Base-by-base conservation (phyloP, 768 basidiomycete genomes). In the Exidia glandulosa region DNA sequence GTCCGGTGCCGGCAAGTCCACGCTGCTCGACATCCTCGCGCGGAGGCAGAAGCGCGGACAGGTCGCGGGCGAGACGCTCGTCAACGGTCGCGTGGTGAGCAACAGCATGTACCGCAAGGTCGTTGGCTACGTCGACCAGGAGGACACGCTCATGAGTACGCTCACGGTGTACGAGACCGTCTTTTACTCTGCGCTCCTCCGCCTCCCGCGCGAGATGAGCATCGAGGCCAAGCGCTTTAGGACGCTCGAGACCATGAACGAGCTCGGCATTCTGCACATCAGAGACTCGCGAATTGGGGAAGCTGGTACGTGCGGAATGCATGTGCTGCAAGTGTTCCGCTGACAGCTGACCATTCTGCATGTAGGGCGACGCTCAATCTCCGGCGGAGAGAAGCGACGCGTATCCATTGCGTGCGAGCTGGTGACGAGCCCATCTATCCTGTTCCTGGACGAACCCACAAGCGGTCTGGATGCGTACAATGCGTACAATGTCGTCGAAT, bases 151-250 rank as follows among this genome's bases (percentile, higher is more conserved):
- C 63, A 95, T 99, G 89, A 83, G 87, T 68, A 98, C 95, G 7
- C 75, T 98, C 73, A 99, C 95, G 2, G 96, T 98, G 25, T 98
- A 97, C 71, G 96, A 99, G 77, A 97, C 94, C 0, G 87, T 99
- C 19, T 71, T 98, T 58, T 96, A 96, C 69, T 94, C 90, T 57
- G 96, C 96, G 13, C 69, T 98, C 54, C 71, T 99, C 66, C 75
- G 96, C 64, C 71, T 99, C 30, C 96, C 96, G 14, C 75, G 94
- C 65, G 94, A 96, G 64, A 98, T 98, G 95, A 90, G 90, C 63
- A 77, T 86, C 57, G 88, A 87, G 72, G 94, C 94, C n/a, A 98
- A 99, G 80, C 87, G 89, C 72, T 91, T 86, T 65, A 77, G 95
- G 71, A 95, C 92, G 10, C 71, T 96, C 67, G 96, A 98, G 75